Evolutionary conservation across 2,329 filamentous ascomycete genomes (phyloP), one percentile per base, ranked within the genome.

Genomic region (Annulohypoxylon truncatum): DNA sequence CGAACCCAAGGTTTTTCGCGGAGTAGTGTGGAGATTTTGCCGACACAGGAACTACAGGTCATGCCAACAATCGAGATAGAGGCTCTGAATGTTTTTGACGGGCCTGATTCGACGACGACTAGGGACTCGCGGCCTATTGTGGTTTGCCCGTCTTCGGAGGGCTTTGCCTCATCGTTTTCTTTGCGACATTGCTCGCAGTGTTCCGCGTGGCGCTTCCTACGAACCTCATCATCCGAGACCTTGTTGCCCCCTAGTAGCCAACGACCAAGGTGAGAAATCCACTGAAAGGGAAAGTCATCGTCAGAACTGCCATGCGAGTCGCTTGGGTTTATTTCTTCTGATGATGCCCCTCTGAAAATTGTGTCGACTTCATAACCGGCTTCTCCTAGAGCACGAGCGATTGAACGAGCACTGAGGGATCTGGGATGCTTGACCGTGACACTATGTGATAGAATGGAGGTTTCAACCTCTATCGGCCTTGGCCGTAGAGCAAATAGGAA

Each of bases 41-140:
- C 54, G 40, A 58, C 44, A 40, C 54, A 58, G 15, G 54, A 58
- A 24, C 54, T 58, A 50, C 54, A 58, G 10, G 42, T 58, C 54
- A 58, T 58, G 31, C 54, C 54, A 4, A 18, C 22, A n/a, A 58
- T 40, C 18, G 54, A 26, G 12, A 58, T 50, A 12, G 54, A 38
- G 6, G 54, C 54, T n/a, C 44, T 31, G 12, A 47, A 56, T 22
- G 22, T 8, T 47, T 56, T 56, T 4, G 53, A 28, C 7, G 53
- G 20, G 8, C 28, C 35, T 5, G 53, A 56, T 26, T 56, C 53
- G 15, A 56, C 24, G 40, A 56, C 53, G 40, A 56, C 53, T 10
- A 56, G 53, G 15, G 40, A 46, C 7, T 56, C 29, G 8, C 10
- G 15, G 33, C 50, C 20, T 28, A 13, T 1, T 2, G 33, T 28